phyloP scores from a whole-genome alignment of 78 protist genomes.

The Dictyostelium capitatum region DNA sequence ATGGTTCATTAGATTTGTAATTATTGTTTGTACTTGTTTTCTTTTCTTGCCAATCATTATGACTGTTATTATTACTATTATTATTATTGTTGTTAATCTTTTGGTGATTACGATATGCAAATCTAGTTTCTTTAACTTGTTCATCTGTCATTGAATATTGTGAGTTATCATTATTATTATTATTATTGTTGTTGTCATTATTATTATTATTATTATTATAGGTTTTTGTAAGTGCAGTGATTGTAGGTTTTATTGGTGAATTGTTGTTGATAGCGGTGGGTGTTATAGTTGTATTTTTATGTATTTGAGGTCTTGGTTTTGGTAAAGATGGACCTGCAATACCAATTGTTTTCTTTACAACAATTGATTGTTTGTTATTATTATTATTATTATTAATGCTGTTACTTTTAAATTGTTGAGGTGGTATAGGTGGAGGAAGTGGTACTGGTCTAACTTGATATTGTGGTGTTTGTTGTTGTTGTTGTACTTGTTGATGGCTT shows the following conservation, averaged over 20 bases:
- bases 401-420: not conserved
- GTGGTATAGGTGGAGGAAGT: not conserved
- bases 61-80: not conserved
- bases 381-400: not conserved
- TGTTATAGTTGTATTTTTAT: not conserved
- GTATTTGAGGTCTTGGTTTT: not conserved
- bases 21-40: not conserved
- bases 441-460: not conserved
- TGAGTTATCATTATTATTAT: not conserved
- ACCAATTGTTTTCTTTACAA: not conserved
- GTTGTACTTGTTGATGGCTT: not conserved
- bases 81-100: not conserved
- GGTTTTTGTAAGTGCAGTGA: not conserved
- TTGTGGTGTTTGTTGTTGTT: not conserved
- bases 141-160: not conserved
- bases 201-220: not conserved
- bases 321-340: not conserved
- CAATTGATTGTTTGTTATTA: not conserved
- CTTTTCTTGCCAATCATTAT: not conserved
- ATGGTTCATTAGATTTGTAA: not conserved
- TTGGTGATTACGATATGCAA: not conserved
- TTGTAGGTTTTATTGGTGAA: not conserved
- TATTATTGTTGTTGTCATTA: not conserved
- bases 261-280: not conserved
- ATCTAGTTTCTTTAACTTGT: not conserved